These are phyloP conservation scores for Botryosphaeria agaves DNA, from an alignment of 2,329 filamentous ascomycete species.

Conservation along the genomic window DNA sequence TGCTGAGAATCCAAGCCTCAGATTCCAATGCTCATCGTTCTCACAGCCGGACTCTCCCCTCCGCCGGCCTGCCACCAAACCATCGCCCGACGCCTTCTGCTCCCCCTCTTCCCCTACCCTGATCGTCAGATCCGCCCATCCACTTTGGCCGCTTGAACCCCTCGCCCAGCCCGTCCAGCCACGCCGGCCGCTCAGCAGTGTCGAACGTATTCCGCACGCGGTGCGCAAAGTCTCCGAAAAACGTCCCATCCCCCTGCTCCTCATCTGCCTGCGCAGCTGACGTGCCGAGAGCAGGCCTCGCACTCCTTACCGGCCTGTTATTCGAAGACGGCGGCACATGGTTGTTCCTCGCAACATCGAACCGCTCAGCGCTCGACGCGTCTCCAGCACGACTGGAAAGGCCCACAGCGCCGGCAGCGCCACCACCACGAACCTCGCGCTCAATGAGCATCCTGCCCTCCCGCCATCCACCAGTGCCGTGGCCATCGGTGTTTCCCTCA, in stretches of 20 bases:
- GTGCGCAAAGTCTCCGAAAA: constrained; percentile 70
- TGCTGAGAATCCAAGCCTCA: no score
- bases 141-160: constrained; percentile 63
- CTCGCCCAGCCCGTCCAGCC: constrained; percentile 55
- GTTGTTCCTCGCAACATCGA: no score
- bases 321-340: constrained; percentile 3
- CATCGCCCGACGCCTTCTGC: constrained; percentile 10
- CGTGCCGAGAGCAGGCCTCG: not conserved
- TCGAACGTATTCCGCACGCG: constrained; percentile 88
- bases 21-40: no score
- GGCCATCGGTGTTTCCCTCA: constrained; percentile 44
- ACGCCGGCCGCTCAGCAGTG: constrained; percentile 61
- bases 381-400: constrained; percentile 4
- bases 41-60: constrained; percentile 13
- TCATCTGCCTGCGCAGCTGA: constrained; percentile 27
- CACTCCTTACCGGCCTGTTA: not conserved
- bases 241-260: constrained; percentile 57
- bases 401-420: constrained; percentile 2
- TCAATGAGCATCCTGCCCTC: constrained; percentile 86
- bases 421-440: constrained; percentile 42
- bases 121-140: constrained; percentile 47
- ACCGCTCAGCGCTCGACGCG: not conserved
- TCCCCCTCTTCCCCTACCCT: constrained; percentile 7
- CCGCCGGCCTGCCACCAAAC: constrained; percentile 15
- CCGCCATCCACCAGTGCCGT: constrained; percentile 71